Evolutionary conservation across 2,329 filamentous ascomycete genomes (phyloP).

Genomic region (Thelonectria olida): DNA sequence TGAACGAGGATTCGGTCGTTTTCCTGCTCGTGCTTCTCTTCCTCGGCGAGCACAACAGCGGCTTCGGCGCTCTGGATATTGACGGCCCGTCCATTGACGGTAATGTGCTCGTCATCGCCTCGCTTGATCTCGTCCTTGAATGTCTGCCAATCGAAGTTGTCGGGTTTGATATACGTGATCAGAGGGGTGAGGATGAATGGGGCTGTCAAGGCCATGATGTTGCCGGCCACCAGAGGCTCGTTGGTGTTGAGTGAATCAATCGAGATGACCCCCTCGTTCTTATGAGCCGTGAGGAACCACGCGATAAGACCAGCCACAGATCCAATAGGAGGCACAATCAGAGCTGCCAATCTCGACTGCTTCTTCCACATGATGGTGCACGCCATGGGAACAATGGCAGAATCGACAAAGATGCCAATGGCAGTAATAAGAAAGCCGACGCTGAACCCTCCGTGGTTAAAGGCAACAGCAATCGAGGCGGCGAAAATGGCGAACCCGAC

Average conservation of each 20-base stretch:
- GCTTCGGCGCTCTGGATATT: slow-evolving; percentile 18
- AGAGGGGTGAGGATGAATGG: slow-evolving; percentile 14
- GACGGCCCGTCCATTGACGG: slow-evolving; percentile 8
- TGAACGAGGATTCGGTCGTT: slow-evolving; percentile 11
- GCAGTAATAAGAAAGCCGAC: slow-evolving; percentile 82
- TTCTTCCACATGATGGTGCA: slow-evolving; percentile 80
- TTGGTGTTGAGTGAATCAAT: slow-evolving; percentile 13
- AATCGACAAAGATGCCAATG: slow-evolving; percentile 83
- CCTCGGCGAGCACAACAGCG: background rate
- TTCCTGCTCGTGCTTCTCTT: slow-evolving; percentile 20
- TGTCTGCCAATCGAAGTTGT: slow-evolving; percentile 16
- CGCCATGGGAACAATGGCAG: slow-evolving; percentile 80
- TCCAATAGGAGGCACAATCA: slow-evolving; percentile 71
- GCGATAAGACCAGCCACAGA: slow-evolving; percentile 71
- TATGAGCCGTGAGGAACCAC: slow-evolving; percentile 72
- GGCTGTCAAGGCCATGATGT: slow-evolving; percentile 15
- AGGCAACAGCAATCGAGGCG: slow-evolving; percentile 77
- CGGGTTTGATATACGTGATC: slow-evolving; percentile 4
- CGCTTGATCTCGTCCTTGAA: slow-evolving; percentile 21
- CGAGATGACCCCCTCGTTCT: slow-evolving; percentile 9
- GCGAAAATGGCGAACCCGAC: slow-evolving; percentile 85
- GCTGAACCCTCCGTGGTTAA: slow-evolving; percentile 74
- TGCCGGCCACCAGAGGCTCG: slow-evolving; percentile 16
- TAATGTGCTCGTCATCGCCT: slow-evolving; percentile 17
- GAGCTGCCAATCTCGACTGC: slow-evolving; percentile 75